Base-by-base conservation (phyloP, 1,284 basidiomycete species). In the Naganishia sp. region DNA sequence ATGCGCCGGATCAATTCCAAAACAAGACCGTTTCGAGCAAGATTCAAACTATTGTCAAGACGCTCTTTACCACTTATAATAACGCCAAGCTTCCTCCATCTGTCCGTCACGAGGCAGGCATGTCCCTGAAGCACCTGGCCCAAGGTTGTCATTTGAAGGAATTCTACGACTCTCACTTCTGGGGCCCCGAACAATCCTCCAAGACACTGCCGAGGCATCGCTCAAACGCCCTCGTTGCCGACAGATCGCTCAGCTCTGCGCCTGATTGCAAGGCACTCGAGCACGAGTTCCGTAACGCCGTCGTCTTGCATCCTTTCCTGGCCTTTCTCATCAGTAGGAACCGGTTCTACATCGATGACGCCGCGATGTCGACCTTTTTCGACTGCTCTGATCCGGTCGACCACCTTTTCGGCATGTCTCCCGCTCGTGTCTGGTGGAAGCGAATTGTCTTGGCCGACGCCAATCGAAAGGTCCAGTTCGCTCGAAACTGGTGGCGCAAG, bases 31-130 rank as follows among this genome's bases (percentile, higher is more conserved):
- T 61, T 10, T 61, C 58, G 6, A 61, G 58, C 11, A 47, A 51
- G 21, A 61, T 51, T 47, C 58, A 61, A 23, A 50, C 35, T 17
- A 25, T 50, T 17, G n/a, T 51, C 58, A 61, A 61, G 39, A 23
- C 32, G 3, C 21, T 61, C 7, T 39, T 61, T 23, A 7, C 13
- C 39, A 49, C n/a, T 6, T 61, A 51, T 35, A 42, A 25, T 21
- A 21, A 51, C 23, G 2, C 3, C 9, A 28, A 17, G 3, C 35
- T 51, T 3, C 5, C 18, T 0, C 21, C 11, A 4, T 35, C 49
- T 6, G 32, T 18, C 2, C 58, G 58, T 11, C 35, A 31, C 11
- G 11, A 31, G 0, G 23, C 23, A 1, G 58, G 46, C 58, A 11
- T 25, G 23, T 35, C 52, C 6, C 32, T 54, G 32, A 54, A 39